phyloP scores from a whole-genome alignment of 305 asterid species.

The Fraxinus floribunda region DNA sequence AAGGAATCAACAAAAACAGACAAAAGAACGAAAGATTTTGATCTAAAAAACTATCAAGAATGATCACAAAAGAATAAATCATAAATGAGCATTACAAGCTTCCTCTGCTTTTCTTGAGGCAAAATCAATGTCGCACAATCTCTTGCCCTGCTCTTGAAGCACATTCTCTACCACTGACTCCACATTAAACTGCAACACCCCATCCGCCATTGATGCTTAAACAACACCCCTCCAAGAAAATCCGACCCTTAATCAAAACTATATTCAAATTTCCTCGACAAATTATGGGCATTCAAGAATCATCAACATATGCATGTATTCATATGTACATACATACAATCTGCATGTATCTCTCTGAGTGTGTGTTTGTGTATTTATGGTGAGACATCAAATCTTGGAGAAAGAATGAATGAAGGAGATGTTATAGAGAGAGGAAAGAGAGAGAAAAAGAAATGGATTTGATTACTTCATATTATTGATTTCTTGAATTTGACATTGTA shows the following conservation, averaged over 20 bases:
- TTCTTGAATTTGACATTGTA: slow-evolving; percentile 3
- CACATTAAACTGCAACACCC: slow-evolving; percentile 47
- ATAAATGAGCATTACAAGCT: slow-evolving; percentile 48
- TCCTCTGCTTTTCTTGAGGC: slow-evolving; percentile 78
- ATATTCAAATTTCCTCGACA: slow-evolving; percentile 10
- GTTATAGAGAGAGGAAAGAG: slow-evolving; percentile 36
- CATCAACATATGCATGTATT: slow-evolving; percentile 31
- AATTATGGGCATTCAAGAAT: slow-evolving; percentile 21
- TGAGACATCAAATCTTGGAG: slow-evolving; percentile 23
- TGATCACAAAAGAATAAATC: neutral
- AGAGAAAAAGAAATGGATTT: slow-evolving; percentile 23
- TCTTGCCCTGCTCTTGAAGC: slow-evolving; percentile 62
- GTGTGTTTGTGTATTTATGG: slow-evolving; percentile 22
- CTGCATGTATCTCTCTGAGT: slow-evolving; percentile 20
- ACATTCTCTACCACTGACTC: slow-evolving; percentile 66
- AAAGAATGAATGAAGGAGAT: slow-evolving; percentile 35
- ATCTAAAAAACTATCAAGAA: neutral
- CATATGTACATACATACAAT: slow-evolving; percentile 2
- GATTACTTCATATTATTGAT: slow-evolving; percentile 23
- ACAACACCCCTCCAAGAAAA: slow-evolving; percentile 23
- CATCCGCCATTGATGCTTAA: slow-evolving; percentile 51
- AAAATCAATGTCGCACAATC: slow-evolving; percentile 59
- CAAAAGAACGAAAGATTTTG: neutral
- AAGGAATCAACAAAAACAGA: neutral
- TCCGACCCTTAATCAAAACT: slow-evolving; percentile 10